Conservation (phyloP, 1,139 yeast species). For the Lodderomyces beijingensis region DNA sequence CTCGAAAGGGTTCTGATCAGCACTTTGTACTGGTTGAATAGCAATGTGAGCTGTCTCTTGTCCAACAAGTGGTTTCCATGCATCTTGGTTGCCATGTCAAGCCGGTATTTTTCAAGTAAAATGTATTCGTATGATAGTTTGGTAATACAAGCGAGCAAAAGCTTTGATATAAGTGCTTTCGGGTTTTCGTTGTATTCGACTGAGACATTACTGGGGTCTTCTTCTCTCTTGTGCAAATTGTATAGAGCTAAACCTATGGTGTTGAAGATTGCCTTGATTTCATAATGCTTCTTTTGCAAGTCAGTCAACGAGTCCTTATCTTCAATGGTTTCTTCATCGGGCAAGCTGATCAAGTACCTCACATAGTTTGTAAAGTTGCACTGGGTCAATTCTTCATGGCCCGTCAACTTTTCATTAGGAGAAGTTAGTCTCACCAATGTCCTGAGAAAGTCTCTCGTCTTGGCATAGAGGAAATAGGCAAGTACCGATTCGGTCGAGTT, state of each 20-base stretch:
- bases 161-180: constrained; percentile 11
- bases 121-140: constrained; percentile 40
- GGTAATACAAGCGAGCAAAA: constrained; percentile 29
- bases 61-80: constrained; percentile 32
- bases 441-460: constrained; percentile 27
- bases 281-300: constrained; percentile 24
- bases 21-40: constrained; percentile 22
- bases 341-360: constrained; percentile 32
- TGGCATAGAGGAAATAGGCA: constrained; percentile 27
- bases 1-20: constrained; percentile 12
- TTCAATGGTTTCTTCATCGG: constrained; percentile 13
- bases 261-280: constrained; percentile 24
- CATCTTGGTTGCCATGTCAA: constrained; percentile 36
- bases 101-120: constrained; percentile 37
- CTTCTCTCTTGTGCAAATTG: constrained; percentile 26
- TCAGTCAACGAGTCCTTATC: constrained; percentile 18
- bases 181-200: constrained; percentile 11
- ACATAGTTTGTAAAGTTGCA: constrained; percentile 37
- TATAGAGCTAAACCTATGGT: constrained; percentile 26
- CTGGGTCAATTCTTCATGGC: constrained; percentile 38
- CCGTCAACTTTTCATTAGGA: constrained; percentile 9
- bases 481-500: constrained; percentile 30
- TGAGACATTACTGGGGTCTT: constrained; percentile 20
- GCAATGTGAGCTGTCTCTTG: constrained; percentile 16
- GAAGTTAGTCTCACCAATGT: constrained; percentile 17